phyloP scores from a whole-genome alignment of 2,329 filamentous ascomycete genomes.

The Penicillium brevicompactum region DNA sequence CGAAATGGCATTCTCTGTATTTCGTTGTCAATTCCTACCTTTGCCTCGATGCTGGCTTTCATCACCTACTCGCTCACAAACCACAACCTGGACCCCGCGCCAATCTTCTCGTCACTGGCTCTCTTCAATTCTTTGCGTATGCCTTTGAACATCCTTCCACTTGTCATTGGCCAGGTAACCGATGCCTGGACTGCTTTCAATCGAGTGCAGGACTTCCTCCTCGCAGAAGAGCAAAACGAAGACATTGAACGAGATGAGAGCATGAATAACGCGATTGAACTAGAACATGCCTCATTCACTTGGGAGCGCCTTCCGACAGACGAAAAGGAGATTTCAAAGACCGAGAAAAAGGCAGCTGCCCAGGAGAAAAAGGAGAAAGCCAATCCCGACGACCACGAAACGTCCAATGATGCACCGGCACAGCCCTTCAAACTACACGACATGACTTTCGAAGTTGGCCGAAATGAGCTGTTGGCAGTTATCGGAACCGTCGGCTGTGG shows the following conservation, averaged over 20 bases:
- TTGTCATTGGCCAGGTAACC: constrained; percentile 85
- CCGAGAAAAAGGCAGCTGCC: constrained; percentile 50
- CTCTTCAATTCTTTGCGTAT: constrained; percentile 90
- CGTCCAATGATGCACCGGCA: constrained; percentile 13
- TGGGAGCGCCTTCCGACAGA: constrained; percentile 58
- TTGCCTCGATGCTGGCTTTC: constrained; percentile 93
- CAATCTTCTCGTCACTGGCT: constrained; percentile 89
- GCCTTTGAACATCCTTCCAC: constrained; percentile 83
- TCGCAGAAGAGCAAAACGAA: constrained; percentile 82
- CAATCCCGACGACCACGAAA: constrained; percentile 12
- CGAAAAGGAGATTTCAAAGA: constrained; percentile 16
- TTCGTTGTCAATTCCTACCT: constrained; percentile 82
- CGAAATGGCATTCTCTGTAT: constrained; percentile 83
- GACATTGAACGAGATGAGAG: constrained; percentile 61
- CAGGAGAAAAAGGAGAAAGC: constrained; percentile 13
- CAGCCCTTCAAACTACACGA: constrained; percentile 46
- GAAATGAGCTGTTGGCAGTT: constrained; percentile 59
- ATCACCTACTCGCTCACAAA: constrained; percentile 72
- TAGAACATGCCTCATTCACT: constrained; percentile 68
- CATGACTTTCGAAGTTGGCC: constrained; percentile 37
- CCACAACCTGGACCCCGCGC: constrained; percentile 70
- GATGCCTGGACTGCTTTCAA: constrained; percentile 85
- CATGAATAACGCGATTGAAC: constrained; percentile 62
- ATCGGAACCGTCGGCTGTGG: constrained; percentile 71
- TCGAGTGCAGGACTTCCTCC: constrained; percentile 83